Percentiles rank a stretch among this genome's conserved stretches.
Evolutionary conservation across 768 basidiomycete genomes (phyloP).

Genomic region (Cystofilobasidium macerans): DNA sequence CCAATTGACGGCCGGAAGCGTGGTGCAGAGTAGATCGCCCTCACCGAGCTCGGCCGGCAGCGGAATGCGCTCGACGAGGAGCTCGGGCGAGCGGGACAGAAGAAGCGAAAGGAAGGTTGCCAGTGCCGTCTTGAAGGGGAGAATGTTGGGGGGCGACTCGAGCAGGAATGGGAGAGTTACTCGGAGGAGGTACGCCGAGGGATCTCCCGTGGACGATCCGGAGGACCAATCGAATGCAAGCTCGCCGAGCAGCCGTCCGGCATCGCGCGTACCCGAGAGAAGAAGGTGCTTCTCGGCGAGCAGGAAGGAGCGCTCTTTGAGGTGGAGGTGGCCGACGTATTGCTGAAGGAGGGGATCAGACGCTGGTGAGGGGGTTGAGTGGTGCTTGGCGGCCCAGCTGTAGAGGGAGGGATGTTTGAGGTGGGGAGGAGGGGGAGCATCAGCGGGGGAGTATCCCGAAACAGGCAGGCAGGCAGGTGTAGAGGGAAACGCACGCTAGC

Average conservation of each 20-base stretch:
- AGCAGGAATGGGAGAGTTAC: slow-evolving; percentile 69
- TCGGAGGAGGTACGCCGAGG: slow-evolving; percentile 69
- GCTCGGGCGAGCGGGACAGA: slow-evolving; percentile 45
- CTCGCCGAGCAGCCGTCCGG: slow-evolving; percentile 71
- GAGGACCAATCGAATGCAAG: slow-evolving; percentile 71
- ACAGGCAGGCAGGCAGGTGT: too few relatives aligned
- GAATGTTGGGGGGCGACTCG: slow-evolving; percentile 73
- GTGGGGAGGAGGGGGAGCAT: too few relatives aligned
- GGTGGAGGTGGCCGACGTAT: slow-evolving; percentile 70
- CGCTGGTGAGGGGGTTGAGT: slow-evolving; percentile 53
- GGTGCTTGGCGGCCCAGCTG: slow-evolving; percentile 77
- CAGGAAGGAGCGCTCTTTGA: slow-evolving; percentile 61
- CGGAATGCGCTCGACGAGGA: slow-evolving; percentile 35
- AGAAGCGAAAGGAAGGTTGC: slow-evolving; percentile 60
- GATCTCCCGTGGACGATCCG: slow-evolving; percentile 42
- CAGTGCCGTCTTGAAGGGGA: slow-evolving; percentile 89
- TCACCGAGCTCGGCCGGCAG: slow-evolving; percentile 31
- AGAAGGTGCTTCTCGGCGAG: slow-evolving; percentile 72
- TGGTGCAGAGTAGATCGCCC: slow-evolving; percentile 64
- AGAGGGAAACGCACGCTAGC: slow-evolving; percentile 49
- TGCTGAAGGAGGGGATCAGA: slow-evolving; percentile 83
- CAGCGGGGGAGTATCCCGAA: too few relatives aligned
- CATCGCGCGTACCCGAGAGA: slow-evolving; percentile 76
- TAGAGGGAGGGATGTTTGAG: slow-evolving; percentile 19
- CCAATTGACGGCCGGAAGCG: slow-evolving; percentile 71